Percentiles rank a stretch among this genome's conserved stretches.
These are phyloP conservation scores for Mortierella sp. DNA, from an alignment of 371 early-diverging fungal genomes.

Conservation along the genomic window DNA sequence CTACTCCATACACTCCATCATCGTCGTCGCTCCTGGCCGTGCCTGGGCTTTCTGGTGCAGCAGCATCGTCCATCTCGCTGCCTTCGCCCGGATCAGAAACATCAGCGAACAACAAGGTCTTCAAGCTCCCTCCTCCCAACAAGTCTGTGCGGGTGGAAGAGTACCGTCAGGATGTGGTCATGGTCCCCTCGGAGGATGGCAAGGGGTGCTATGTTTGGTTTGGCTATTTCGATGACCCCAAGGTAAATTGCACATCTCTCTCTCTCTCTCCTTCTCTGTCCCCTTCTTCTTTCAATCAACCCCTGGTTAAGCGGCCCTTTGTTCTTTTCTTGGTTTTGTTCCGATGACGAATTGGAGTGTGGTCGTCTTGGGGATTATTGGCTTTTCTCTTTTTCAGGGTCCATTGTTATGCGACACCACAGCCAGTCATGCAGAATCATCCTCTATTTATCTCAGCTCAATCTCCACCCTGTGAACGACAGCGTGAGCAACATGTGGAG, in stretches of 20 bases:
- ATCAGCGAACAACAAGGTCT: constrained; percentile 29
- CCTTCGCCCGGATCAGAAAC: constrained; percentile 33
- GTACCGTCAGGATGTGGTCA: constrained; percentile 65
- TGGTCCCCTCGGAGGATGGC: constrained; percentile 57
- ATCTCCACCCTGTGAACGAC: background rate
- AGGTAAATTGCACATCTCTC: constrained; percentile 52
- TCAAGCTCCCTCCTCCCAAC: constrained; percentile 48
- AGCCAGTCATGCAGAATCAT: background rate
- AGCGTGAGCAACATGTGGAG: constrained; percentile 1
- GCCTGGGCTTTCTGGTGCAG: constrained; percentile 29
- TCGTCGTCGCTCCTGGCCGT: constrained; percentile 24
- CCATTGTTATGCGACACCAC: background rate
- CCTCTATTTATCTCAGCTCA: background rate
- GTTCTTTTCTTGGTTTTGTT: background rate
- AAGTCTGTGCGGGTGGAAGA: constrained; percentile 63
- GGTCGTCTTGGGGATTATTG: background rate
- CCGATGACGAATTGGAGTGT: background rate
- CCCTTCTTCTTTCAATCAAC: background rate
- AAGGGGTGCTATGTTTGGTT: constrained; percentile 63
- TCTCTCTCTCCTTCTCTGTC: background rate
- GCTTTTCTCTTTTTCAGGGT: background rate
- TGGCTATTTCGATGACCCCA: constrained; percentile 70
- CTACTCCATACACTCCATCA: constrained; percentile 14
- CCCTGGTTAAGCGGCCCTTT: background rate
- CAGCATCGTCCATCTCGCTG: constrained; percentile 38